These are phyloP conservation scores for Eudorina sp. DNA, from an alignment of 139 green algal species.

Conservation along the genomic window DNA sequence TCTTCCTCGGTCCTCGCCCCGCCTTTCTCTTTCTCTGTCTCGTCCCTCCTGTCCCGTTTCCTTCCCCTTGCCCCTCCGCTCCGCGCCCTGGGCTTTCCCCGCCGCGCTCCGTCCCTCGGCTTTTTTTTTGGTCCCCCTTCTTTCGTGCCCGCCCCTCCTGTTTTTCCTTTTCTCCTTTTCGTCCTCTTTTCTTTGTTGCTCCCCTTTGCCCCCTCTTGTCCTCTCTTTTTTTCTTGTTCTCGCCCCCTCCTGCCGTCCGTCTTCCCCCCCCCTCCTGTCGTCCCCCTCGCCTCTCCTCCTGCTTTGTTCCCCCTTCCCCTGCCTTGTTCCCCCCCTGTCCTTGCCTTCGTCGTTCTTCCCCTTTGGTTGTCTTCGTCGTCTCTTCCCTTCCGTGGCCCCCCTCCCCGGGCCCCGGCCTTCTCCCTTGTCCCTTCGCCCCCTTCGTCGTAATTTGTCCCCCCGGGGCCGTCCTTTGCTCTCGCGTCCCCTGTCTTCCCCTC, in stretches of 20 bases:
- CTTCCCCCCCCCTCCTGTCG: neutral
- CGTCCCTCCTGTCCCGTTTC: neutral
- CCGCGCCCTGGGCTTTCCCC: neutral
- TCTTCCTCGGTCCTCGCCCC: neutral
- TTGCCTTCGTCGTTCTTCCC: neutral
- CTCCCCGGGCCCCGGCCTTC: neutral
- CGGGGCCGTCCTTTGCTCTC: neutral
- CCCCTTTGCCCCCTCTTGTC: neutral
- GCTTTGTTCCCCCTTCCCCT: neutral
- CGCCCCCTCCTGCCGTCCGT: neutral
- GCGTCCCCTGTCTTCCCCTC: neutral
- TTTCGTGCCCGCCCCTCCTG: neutral
- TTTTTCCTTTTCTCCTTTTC: neutral
- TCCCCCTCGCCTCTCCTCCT: neutral
- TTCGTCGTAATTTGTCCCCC: neutral
- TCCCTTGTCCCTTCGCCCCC: neutral
- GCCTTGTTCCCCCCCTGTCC: neutral
- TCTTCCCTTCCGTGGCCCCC: neutral
- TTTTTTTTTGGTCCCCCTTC: neutral
- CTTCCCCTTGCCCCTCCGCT: neutral
- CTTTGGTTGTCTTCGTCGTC: neutral
- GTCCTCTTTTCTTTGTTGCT: neutral
- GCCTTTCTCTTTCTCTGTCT: neutral
- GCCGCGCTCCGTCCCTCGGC: neutral
- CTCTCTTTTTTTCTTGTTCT: neutral